These are phyloP conservation scores for Ormosia emarginata DNA, from an alignment of 306 rosid genomes.

Conservation along the genomic window DNA sequence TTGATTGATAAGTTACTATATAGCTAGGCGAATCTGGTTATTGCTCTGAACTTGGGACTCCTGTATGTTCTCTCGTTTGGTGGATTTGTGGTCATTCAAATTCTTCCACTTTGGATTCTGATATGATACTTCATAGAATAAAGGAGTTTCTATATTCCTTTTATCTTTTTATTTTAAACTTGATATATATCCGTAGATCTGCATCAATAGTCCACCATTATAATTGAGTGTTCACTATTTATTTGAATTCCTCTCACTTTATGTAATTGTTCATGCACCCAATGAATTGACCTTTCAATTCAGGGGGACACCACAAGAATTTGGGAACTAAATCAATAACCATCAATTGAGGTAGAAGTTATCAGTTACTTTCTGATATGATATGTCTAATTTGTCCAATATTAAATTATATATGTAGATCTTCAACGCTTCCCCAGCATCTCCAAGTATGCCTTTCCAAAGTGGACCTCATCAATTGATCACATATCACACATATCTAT, in stretches of 20 bases:
- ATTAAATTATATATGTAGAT: background rate
- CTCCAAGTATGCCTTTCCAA: background rate
- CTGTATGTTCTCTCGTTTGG: conserved; percentile 7
- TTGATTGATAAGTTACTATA: conserved; percentile 24
- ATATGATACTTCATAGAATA: conserved; percentile 24
- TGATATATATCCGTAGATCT: conserved; percentile 3
- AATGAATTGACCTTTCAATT: conserved; percentile 12
- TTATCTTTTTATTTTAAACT: background rate
- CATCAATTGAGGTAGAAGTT: background rate
- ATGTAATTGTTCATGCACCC: background rate
- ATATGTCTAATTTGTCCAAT: background rate
- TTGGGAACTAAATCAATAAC: background rate
- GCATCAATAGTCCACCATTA: background rate
- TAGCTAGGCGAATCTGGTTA: background rate
- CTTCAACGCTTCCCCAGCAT: background rate
- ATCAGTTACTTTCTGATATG: background rate
- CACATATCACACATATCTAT: background rate
- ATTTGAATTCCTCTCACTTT: background rate
- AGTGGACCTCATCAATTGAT: conserved; percentile 17
- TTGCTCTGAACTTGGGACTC: background rate
- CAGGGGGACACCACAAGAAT: conserved; percentile 10
- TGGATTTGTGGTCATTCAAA: conserved; percentile 35
- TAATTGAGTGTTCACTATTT: background rate
- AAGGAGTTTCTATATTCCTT: conserved; percentile 11
- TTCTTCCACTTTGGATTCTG: conserved; percentile 20